Conservation (phyloP, 208 protist genomes). For the Wallacemonas sp. region DNA sequence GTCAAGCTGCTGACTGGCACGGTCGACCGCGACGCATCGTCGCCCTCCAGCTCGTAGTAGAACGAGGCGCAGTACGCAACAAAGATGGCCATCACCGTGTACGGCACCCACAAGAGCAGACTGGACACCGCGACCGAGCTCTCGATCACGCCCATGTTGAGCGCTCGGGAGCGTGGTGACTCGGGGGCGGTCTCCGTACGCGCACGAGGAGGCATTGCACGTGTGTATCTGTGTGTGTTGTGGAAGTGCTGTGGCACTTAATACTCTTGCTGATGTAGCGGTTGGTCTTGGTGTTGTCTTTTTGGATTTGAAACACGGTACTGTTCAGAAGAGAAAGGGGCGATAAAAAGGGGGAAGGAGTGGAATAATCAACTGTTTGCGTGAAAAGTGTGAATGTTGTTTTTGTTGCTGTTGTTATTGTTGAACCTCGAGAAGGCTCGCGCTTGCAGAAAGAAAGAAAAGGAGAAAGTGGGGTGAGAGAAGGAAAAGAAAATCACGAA, state of each 20-base stretch:
- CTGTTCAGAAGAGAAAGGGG: no score
- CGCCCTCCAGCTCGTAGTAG: constrained; percentile 22
- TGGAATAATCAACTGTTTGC: background rate
- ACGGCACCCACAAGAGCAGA: constrained; percentile 68
- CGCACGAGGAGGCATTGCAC: background rate
- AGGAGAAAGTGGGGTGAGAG: background rate
- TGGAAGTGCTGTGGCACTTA: no score
- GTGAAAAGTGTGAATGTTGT: no score
- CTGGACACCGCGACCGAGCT: constrained; percentile 29
- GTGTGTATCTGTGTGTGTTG: no score
- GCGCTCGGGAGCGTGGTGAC: background rate
- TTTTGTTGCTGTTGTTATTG: no score
- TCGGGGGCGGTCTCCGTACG: background rate
- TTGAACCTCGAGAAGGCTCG: no score
- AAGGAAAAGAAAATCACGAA: background rate
- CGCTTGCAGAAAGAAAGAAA: background rate
- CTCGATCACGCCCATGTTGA: constrained; percentile 15
- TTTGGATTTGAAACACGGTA: no score
- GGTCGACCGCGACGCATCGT: constrained; percentile 1
- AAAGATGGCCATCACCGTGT: constrained; percentile 62
- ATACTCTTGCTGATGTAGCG: no score
- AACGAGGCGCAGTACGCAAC: constrained; percentile 63
- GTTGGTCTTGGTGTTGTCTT: no score
- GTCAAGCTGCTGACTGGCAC: constrained; percentile 8
- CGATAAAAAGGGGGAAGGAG: background rate